Conservation (phyloP, 2,329 filamentous ascomycete genomes). For the Apiospora saccharicola region DNA sequence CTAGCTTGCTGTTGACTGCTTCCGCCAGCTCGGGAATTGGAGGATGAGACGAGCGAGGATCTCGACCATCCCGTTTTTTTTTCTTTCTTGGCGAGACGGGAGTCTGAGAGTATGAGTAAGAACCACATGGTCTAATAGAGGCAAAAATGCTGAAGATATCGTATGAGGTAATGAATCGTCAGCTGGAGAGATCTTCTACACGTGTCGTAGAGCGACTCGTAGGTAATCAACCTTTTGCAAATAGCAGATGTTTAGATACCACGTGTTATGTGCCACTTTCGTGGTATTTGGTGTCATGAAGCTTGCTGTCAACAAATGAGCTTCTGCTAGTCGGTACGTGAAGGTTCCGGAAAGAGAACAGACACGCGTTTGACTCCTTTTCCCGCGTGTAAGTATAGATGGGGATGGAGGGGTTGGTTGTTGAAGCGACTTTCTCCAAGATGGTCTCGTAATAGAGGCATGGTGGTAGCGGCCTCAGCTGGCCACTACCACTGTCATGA, state of each 20-base stretch:
- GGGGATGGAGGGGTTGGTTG: background rate
- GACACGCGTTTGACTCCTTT: too few relatives aligned
- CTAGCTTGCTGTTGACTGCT: background rate
- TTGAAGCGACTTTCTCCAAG: background rate
- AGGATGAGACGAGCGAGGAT: background rate
- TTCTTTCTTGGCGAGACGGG: background rate
- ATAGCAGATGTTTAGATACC: background rate
- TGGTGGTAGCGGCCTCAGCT: too few relatives aligned
- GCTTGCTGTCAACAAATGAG: background rate
- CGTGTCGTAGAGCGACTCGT: background rate
- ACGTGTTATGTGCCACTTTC: background rate
- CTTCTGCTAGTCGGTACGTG: background rate
- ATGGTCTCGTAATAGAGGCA: background rate
- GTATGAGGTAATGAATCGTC: background rate
- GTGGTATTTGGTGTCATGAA: background rate
- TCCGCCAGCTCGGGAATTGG: background rate
- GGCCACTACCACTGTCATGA: background rate
- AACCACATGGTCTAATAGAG: background rate
- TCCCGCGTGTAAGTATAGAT: background rate
- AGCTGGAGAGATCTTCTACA: background rate
- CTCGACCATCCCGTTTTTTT: background rate
- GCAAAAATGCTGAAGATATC: background rate
- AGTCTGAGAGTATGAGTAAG: background rate
- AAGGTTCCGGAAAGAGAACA: background rate
- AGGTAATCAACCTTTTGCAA: background rate